phyloP scores from a whole-genome alignment of 2,329 filamentous ascomycete species.

The Ophiostoma sp. region DNA sequence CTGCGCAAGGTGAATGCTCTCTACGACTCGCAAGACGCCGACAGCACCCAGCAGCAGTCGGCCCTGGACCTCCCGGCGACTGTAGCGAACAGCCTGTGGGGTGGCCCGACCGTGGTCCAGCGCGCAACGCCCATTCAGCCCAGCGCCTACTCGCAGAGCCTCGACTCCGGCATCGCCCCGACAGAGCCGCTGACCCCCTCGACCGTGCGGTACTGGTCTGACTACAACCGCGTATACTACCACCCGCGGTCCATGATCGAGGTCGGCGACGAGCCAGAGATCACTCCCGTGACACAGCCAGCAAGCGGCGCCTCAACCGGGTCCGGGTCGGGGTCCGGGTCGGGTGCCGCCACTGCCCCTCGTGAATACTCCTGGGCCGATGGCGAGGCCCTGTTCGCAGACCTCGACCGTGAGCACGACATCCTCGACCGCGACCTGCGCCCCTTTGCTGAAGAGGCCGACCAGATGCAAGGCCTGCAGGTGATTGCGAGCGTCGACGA shows the following conservation, averaged over 20 bases:
- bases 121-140: conserved; percentile 61
- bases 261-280: conserved; percentile 39
- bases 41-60: conserved; percentile 11
- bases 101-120: conserved; percentile 62
- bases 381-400: conserved; percentile 69
- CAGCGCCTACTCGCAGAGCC: conserved; percentile 70
- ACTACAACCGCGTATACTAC: conserved; percentile 88
- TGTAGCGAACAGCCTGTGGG: conserved; percentile 34
- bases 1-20: conserved; percentile 82
- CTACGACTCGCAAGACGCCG: conserved; percentile 56
- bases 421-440: conserved; percentile 85
- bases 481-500: conserved; percentile 67
- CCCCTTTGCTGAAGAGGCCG: conserved; percentile 86
- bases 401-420: conserved; percentile 74
- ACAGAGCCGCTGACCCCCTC: conserved; percentile 57
- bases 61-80: conserved; percentile 25
- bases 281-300: not conserved
- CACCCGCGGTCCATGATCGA: conserved; percentile 85
- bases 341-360: not conserved
- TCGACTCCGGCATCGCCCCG: conserved; percentile 64
- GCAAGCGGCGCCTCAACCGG: not conserved
- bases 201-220: conserved; percentile 90
- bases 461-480: conserved; percentile 85
- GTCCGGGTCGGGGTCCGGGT: not conserved
- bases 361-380: conserved; percentile 48